phyloP scores from a whole-genome alignment of 208 protist species.

The Angomonas ambiguus region DNA sequence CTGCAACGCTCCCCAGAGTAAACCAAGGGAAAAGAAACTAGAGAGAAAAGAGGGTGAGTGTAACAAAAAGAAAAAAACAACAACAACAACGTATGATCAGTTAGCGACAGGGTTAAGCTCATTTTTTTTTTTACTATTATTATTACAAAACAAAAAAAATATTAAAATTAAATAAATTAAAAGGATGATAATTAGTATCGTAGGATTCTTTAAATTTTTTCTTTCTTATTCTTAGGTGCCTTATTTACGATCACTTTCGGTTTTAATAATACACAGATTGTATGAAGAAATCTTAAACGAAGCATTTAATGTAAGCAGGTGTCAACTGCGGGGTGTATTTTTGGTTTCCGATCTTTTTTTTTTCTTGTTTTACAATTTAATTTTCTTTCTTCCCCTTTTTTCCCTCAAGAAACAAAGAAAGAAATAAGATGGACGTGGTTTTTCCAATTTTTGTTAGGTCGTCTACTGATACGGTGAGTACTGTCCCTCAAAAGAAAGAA shows the following conservation, averaged over 20 bases:
- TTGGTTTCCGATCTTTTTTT: constrained; percentile 16
- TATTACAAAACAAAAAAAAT: too few relatives aligned
- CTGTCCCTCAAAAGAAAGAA: constrained; percentile 8
- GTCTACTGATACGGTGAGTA: constrained; percentile 25
- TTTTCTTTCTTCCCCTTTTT: neutral
- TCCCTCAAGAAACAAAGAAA: neutral
- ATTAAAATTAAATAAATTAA: constrained; percentile 4
- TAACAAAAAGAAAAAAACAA: neutral
- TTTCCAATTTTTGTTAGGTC: constrained; percentile 52
- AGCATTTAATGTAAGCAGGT: constrained; percentile 11
- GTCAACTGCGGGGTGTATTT: constrained; percentile 5
- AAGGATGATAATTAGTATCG: constrained; percentile 19
- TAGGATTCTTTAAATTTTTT: neutral
- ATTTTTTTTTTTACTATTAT: constrained; percentile 4
- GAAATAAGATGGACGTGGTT: constrained; percentile 21
- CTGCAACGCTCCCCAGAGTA: constrained; percentile 83
- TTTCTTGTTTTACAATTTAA: constrained; percentile 8
- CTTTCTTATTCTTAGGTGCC: too few relatives aligned
- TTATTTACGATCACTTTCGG: too few relatives aligned
- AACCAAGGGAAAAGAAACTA: neutral
- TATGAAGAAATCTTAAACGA: too few relatives aligned
- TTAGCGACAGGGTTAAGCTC: neutral
- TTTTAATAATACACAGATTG: constrained; percentile 6
- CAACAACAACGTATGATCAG: neutral
- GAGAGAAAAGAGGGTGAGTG: neutral